A percentile compares a stretch with the other conserved stretches of the same genome.
These are phyloP conservation scores for Xylariaceae sp. DNA, from an alignment of 2,329 filamentous ascomycete genomes.

Conservation along the genomic window DNA sequence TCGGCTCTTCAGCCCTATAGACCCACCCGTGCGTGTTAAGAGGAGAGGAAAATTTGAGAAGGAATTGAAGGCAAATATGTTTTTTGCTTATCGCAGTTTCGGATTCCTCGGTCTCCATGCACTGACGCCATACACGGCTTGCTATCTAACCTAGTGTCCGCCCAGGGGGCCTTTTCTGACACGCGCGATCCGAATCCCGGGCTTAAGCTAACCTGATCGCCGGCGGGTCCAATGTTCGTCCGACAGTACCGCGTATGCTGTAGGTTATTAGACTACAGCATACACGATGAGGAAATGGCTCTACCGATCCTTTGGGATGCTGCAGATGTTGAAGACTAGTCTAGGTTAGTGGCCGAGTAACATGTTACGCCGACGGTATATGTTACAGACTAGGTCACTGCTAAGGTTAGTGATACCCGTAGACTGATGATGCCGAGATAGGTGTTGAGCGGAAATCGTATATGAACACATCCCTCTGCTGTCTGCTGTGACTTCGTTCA, in stretches of 20 bases:
- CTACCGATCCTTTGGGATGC: too few species aligned
- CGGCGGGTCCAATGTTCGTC: slow-evolving; percentile 11
- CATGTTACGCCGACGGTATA: too few species aligned
- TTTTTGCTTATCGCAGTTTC: too few species aligned
- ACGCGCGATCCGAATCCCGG: slow-evolving; percentile 7
- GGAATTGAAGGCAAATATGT: too few species aligned
- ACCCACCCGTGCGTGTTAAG: background rate
- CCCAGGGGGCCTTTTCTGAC: background rate
- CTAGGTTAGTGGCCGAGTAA: too few species aligned
- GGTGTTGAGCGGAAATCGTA: slow-evolving; percentile 11
- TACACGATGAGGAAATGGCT: too few species aligned
- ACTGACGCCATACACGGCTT: too few species aligned
- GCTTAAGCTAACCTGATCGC: background rate
- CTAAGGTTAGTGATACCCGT: too few species aligned
- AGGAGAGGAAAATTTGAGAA: background rate
- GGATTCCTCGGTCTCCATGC: too few species aligned
- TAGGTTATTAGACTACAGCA: background rate
- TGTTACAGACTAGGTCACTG: too few species aligned
- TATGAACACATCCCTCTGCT: slow-evolving; percentile 3
- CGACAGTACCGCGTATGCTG: background rate
- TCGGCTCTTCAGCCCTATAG: slow-evolving; percentile 11
- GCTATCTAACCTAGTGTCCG: background rate
- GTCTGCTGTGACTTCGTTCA: background rate
- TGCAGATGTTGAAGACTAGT: too few species aligned
- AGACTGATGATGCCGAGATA: too few species aligned